Base-by-base conservation (phyloP, 768 basidiomycete genomes). In the Russula virescens region DNA sequence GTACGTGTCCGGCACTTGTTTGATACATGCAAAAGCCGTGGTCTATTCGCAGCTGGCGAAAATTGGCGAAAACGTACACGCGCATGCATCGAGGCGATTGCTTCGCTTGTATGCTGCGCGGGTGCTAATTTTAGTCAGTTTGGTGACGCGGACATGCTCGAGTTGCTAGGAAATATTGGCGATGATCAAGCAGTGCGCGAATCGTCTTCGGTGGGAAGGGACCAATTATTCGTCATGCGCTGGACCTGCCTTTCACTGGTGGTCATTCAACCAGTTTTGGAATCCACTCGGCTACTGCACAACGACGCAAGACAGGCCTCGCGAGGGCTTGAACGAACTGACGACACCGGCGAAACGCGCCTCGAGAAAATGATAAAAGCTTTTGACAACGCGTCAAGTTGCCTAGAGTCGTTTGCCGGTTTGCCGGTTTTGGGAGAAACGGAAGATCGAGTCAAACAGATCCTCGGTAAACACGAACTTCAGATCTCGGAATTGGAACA, bases 171-270 rank as follows among this genome's bases (percentile, higher is more conserved):
- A 18, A 55, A 60, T 21, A 54, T 64, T 3, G 58, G 51, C 9
- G 8, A 9, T 4, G 21, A 45, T 16, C 55, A 62, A 40, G 26
- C 43, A 25, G 25, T 54, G 8, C 18, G 25, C 10, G 34, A 43
- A 19, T 38, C 26, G 47, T 51, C 55, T 13, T 26, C 28, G 25
- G 46, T 18, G 13, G 53, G 25, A 23, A 28, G 0, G 19, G 53
- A 55, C 53, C 14, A n/a, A 13, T 28, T 13, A 23, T 55, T 55
- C 13, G 38, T 38, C 6, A 38, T 38, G 9, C 61, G 53, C 43
- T 66, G 65, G 65, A 66, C 53, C 11, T 66, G 52, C 38, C 58
- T 66, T 48, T 48, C 65, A 11, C 42, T 66, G 23, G 11, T 66
- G 52, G 48, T 31, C 25, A 60, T 50, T 43, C 65, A 35, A 38